Percentiles rank a stretch among this genome's conserved stretches.
Evolutionary conservation across 2,329 filamentous ascomycete species (phyloP).

Genomic region (Colletotrichum orbiculare): DNA sequence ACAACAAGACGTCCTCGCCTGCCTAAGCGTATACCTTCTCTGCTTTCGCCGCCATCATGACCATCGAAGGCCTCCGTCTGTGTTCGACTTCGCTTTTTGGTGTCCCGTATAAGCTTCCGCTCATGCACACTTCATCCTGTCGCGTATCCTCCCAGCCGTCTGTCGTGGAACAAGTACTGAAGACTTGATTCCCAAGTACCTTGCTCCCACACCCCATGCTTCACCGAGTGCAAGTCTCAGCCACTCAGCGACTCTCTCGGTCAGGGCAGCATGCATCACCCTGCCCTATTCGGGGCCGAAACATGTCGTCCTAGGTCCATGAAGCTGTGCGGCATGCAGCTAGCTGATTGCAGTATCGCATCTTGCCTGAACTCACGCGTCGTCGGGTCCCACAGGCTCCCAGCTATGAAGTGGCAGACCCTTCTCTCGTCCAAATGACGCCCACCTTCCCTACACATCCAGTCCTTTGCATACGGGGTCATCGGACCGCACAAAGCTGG

Average conservation of each 20-base stretch:
- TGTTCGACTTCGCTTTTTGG: too few relatives aligned
- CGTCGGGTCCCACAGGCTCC: conserved; percentile 12
- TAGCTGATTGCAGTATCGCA: conserved; percentile 18
- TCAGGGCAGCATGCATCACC: conserved; percentile 27
- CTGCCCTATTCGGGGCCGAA: conserved; percentile 27
- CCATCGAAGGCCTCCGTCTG: too few relatives aligned
- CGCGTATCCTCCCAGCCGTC: neutral
- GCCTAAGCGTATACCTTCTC: too few relatives aligned
- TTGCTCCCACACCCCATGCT: conserved; percentile 13
- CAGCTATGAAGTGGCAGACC: neutral
- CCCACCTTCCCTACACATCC: too few relatives aligned
- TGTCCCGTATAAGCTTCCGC: neutral
- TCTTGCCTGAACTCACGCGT: conserved; percentile 11
- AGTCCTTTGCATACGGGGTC: conserved; percentile 12
- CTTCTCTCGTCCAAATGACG: too few relatives aligned
- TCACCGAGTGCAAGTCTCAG: conserved; percentile 30
- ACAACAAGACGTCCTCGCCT: too few relatives aligned
- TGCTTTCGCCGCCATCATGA: too few relatives aligned
- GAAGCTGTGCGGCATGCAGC: conserved; percentile 21
- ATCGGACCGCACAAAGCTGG: conserved; percentile 26
- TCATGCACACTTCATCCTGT: neutral
- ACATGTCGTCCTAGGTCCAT: conserved; percentile 22
- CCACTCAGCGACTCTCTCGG: conserved; percentile 29
- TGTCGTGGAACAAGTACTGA: conserved; percentile 22
- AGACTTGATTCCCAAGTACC: conserved; percentile 24